Evolutionary conservation across 1,284 basidiomycete genomes (phyloP), one percentile per base, ranked within the genome.

Genomic region (Psilocybe mexicana): DNA sequence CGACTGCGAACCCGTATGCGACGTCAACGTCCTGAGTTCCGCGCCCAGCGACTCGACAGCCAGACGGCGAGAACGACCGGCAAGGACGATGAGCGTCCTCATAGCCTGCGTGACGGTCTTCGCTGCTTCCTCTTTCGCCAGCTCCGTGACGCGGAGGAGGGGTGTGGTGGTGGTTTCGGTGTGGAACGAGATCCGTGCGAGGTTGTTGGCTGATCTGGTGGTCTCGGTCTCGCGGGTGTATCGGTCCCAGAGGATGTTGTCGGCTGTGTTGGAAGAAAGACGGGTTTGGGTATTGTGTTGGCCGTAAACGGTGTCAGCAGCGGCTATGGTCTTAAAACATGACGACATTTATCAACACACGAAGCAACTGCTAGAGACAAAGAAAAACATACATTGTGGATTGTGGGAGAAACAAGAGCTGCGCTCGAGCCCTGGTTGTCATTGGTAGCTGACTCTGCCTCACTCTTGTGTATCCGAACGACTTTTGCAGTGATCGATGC

Each of bases 61-160:
- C 73, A 91, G 77, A 51, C 89, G 77, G 54, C 93, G 79, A 25
- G 91, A 92, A 1, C 94, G 82, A 1, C 93, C 93, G n/a, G 78
- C 70, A 12, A 92, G 72, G 8, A 92, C 79, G 42, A 93, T 76
- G 40, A 90, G 73, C 12, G 79, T 76, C 61, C 70, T 69, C 52
- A 66, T 66, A 24, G 61, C 55, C 28, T 43, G 62, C 57, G 69
- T 26, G 50, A 61, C 51, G 40, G 52, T 63, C 60, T 62, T 70
- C 54, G n/a, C 64, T 52, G 63, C 59, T 47, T 63, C 62, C 14
- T 52, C 60, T 11, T 68, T 36, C 68, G 73, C 79, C 1, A 77
- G 74, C 12, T 85, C 79, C 12, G 82, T 67, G 28, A 85, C 73
- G 18, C 74, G 66, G 52, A 82, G 84, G n/a, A 93, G 72, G 0